Evolutionary conservation across 1,284 basidiomycete genomes (phyloP).

Genomic region (Cutaneotrichosporon sp.): DNA sequence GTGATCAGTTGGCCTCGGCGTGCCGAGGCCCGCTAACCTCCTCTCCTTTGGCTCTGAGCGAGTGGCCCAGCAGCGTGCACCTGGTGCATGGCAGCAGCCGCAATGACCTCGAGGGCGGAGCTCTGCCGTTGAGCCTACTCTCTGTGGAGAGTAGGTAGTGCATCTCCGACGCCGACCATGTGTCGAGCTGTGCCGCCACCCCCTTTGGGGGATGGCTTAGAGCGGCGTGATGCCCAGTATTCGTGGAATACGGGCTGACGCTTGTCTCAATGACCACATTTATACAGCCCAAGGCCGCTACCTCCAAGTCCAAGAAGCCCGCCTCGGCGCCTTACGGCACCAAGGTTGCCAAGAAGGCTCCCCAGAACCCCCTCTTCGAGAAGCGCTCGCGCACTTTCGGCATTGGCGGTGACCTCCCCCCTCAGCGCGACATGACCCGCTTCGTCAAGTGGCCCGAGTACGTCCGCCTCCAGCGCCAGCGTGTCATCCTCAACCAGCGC

Average conservation of each 20-base stretch:
- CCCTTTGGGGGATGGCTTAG: constrained; percentile 22
- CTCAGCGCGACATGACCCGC: constrained; percentile 85
- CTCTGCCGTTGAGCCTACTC: constrained; percentile 5
- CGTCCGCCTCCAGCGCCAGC: constrained; percentile 95
- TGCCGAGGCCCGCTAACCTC: constrained; percentile 11
- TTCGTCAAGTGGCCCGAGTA: constrained; percentile 99
- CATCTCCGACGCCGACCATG: constrained; percentile 15
- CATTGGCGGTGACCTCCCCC: constrained; percentile 94
- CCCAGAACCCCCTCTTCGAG: constrained; percentile 97
- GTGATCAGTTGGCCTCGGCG: constrained; percentile 10
- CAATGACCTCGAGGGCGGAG: constrained; percentile 15
- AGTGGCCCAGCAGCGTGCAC: constrained; percentile 9
- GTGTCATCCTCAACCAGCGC: constrained; percentile 97
- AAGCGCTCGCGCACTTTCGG: constrained; percentile 86
- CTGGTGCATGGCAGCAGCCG: constrained; percentile 1
- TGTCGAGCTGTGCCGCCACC: constrained; percentile 21
- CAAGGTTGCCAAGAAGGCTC: constrained; percentile 69
- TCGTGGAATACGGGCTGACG: constrained; percentile 34
- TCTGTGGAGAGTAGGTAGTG: neutral
- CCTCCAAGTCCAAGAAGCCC: constrained; percentile 55
- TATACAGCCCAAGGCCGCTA: constrained; percentile 53
- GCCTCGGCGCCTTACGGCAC: constrained; percentile 59
- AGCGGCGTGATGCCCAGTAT: constrained; percentile 40
- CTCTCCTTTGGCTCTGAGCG: constrained; percentile 12
- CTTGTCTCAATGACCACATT: constrained; percentile 52